Evolutionary conservation across 345 rosid genomes (phyloP), one percentile per base, ranked within the genome.

Genomic region (Draba incana): DNA sequence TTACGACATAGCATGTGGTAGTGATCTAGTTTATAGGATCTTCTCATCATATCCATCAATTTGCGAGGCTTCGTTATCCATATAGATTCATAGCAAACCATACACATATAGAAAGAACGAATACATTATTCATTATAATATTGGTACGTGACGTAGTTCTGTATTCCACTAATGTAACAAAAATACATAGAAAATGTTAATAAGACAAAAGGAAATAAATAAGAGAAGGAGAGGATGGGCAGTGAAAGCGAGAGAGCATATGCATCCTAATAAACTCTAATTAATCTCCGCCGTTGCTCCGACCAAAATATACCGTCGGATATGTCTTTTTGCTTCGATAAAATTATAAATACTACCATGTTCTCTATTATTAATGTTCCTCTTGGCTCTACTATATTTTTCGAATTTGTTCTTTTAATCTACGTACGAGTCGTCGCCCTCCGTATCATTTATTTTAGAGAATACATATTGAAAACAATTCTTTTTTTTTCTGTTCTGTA

Each of bases 1-100:
- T 46, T 71, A 64, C 57, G 76, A 72, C 70, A 72, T 46, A 50
- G 66, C 71, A 65, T 72, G 71, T 72, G 77, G 54, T n/a, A 23
- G 33, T 72, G 66, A 72, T 72, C 66, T 72, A 56, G 66, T 20
- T 41, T 48, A 65, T 39, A 39, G 59, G 58, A 72, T 65, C 53
- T 64, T 64, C 71, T 64, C 53, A 65, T 72, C 65, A 72, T 64
- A 43, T 44, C 16, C 10, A 57, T 46, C 43, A 45, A 46, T 27
- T 48, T 37, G 57, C 64, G 49, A 68, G 47, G 46, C 31, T 48
- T 57, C 57, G 57, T n/a, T 35, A 56, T 56, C 8, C 31, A 30
- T 33, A 3, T 30, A 67, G 45, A 57, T 58, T 57, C n/a, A 38
- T 47, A 31, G 15, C 4, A 38, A 47, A 46, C 57, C 57, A 47